Base-by-base conservation (phyloP, 2,329 filamentous ascomycete species). In the Aspergillus novoparasiticus region DNA sequence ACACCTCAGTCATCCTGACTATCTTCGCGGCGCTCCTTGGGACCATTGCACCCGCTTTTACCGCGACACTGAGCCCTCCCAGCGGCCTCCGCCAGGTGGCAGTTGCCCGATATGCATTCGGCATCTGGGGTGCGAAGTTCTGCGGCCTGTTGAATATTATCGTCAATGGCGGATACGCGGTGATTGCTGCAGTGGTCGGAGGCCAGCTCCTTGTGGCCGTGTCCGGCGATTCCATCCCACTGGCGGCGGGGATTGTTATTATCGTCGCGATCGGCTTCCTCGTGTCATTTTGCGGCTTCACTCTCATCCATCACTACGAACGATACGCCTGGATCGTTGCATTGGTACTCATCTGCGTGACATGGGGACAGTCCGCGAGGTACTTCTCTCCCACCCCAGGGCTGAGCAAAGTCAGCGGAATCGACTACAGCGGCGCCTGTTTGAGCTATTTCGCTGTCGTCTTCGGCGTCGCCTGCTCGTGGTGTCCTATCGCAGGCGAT, bases 381-480 rank as follows among this genome's bases (percentile, higher is more conserved):
- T 61, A 65, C 45, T 69, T 66, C n/a, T 28, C 66, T n/a, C 32
- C 61, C 9, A 63, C 55, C 1, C 67, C 66, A 1, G 32, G 59
- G 2, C 43, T 45, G 19, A 43, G 34, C 32, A n/a, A 28, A 4
- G 16, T 60, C 19, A 43, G 14, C 11, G 65, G 65, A 6, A 57
- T 67, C 28, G 63, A 66, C 48, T 61, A 59, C 48, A 58, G 70
- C 58, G 73, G 73, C 19, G 66, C 68, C 12, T 74, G 71, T 63
- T 60, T 69, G 16, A 63, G 66, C 45, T 80, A 82, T 63, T 79
- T 82, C 61, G 71, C 80, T 62, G 79, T 84, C 6, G 8, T 59
- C 46, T 59, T 59, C 23, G 57, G 57, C 1, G 34, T 53, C 46
- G 46, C 46, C 57, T 59, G 57, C 34, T 59, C 57, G 1, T 59